phyloP scores from a whole-genome alignment of 768 basidiomycete genomes.

The Pleurotus giganteus region DNA sequence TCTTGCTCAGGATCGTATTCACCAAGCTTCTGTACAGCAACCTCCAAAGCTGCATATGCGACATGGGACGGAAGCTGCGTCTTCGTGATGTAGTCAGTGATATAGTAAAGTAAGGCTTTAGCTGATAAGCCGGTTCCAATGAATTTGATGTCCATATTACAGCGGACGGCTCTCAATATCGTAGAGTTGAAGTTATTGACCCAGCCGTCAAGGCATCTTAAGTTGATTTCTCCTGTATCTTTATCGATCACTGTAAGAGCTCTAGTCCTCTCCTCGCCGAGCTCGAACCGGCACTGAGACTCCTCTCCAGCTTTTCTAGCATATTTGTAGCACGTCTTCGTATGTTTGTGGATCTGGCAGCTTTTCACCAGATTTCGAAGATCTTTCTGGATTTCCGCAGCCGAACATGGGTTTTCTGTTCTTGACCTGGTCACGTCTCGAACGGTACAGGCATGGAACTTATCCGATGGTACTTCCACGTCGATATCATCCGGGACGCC shows the following conservation, averaged over 20 bases:
- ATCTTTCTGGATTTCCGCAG: conserved; percentile 17
- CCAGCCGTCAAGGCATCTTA: conserved; percentile 33
- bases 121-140: conserved; percentile 37
- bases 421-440: neutral
- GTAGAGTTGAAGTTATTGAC: conserved; percentile 43
- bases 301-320: conserved; percentile 21
- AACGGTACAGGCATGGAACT: conserved; percentile 19
- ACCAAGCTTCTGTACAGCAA: conserved; percentile 29
- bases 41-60: conserved; percentile 34
- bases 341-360: conserved; percentile 32
- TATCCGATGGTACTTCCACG: conserved; percentile 4
- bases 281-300: conserved; percentile 27
- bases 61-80: conserved; percentile 38
- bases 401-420: neutral
- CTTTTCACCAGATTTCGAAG: conserved; percentile 18
- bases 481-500: conserved; percentile 17
- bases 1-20: conserved; percentile 18
- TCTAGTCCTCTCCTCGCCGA: conserved; percentile 19
- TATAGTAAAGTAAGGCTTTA: conserved; percentile 43
- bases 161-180: conserved; percentile 31
- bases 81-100: conserved; percentile 50
- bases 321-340: conserved; percentile 37
- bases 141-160: conserved; percentile 50
- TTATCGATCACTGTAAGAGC: conserved; percentile 21
- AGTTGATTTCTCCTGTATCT: conserved; percentile 27